Percentiles rank a stretch among this genome's conserved stretches.
Conservation (phyloP, 1,284 basidiomycete species). For the Psilocybe mexicana region DNA sequence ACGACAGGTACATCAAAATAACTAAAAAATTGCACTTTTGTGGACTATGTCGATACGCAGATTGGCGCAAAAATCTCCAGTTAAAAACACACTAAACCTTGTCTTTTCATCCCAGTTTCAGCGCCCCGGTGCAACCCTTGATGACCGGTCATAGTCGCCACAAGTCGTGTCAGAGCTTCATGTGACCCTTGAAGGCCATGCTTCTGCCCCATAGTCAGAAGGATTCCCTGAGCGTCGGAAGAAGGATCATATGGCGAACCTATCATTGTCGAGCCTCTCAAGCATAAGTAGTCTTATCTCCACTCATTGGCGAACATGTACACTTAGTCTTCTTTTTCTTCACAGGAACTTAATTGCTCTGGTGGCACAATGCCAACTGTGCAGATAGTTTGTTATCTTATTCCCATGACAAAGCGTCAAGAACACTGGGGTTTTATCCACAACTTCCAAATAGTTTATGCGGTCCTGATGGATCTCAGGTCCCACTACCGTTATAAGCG, state of each 20-base stretch:
- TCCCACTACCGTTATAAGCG: neutral
- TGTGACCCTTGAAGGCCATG: neutral
- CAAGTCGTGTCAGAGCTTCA: neutral
- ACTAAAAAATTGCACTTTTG: too few relatives aligned
- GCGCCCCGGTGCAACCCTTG: neutral
- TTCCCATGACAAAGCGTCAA: conserved; percentile 10
- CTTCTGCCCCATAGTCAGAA: neutral
- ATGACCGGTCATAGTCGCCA: too few relatives aligned
- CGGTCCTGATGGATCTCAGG: neutral
- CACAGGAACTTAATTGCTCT: conserved; percentile 1
- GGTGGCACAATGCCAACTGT: neutral
- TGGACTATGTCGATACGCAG: too few relatives aligned
- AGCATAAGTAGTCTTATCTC: conserved; percentile 5
- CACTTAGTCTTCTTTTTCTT: conserved; percentile 5
- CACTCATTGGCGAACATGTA: neutral
- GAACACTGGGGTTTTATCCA: neutral
- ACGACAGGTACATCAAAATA: too few relatives aligned
- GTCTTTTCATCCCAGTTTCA: too few relatives aligned
- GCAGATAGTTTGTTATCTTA: neutral
- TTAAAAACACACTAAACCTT: too few relatives aligned
- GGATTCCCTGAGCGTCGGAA: neutral
- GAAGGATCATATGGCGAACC: neutral
- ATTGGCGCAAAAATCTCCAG: too few relatives aligned
- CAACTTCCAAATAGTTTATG: conserved; percentile 6
- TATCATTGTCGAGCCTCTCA: neutral